These are phyloP conservation scores for Wickerhamiella bombiphila DNA, from an alignment of 805 yeast genomes.

Conservation along the genomic window DNA sequence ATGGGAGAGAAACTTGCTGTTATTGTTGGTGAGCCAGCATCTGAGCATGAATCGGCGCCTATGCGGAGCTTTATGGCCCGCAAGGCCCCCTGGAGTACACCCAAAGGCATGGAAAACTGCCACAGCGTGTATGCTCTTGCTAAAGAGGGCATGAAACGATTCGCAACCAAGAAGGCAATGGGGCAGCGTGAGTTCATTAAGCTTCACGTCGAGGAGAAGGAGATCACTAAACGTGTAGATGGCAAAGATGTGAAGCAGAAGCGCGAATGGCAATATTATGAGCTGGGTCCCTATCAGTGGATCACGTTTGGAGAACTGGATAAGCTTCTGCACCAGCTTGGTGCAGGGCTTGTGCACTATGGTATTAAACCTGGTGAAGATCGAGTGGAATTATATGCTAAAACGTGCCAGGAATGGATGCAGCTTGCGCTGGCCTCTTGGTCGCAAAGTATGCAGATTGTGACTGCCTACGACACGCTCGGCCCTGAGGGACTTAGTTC, in stretches of 20 bases:
- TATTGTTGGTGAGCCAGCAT: slow-evolving; percentile 13
- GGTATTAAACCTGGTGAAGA: slow-evolving; percentile 58
- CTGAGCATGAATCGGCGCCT: slow-evolving; percentile 25
- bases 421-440: slow-evolving; percentile 66
- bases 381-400: slow-evolving; percentile 69
- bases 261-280: slow-evolving; percentile 80
- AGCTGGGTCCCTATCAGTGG: slow-evolving; percentile 57
- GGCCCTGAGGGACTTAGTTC: slow-evolving; percentile 41
- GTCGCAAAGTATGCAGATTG: slow-evolving; percentile 70
- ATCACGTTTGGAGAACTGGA: slow-evolving; percentile 46
- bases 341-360: slow-evolving; percentile 59
- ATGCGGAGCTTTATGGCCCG: slow-evolving; percentile 23
- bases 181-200: slow-evolving; percentile 71
- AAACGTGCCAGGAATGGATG: slow-evolving; percentile 86
- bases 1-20: neutral
- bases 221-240: slow-evolving; percentile 57
- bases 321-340: slow-evolving; percentile 36
- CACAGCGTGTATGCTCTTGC: slow-evolving; percentile 54
- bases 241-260: slow-evolving; percentile 60
- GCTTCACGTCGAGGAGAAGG: slow-evolving; percentile 60
- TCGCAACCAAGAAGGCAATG: slow-evolving; percentile 42
- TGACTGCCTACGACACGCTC: slow-evolving; percentile 60
- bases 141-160: slow-evolving; percentile 43
- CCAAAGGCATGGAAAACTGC: slow-evolving; percentile 42
- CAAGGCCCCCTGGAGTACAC: slow-evolving; percentile 37